Conservation (phyloP, 257 asterid genomes). For the Nicotiana attenuata region DNA sequence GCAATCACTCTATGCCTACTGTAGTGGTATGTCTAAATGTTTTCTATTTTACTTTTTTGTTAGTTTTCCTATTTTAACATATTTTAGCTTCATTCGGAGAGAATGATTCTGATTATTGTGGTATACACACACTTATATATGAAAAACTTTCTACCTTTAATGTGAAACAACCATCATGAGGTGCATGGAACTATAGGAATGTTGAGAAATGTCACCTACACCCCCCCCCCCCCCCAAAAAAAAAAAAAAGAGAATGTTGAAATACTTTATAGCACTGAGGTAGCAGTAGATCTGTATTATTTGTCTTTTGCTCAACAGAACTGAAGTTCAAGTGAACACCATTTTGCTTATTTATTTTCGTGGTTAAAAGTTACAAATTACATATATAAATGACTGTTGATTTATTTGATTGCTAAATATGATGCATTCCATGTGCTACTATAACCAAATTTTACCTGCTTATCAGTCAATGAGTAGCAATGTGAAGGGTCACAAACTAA, state of each 20-base stretch:
- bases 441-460: neutral
- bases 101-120: constrained; percentile 1
- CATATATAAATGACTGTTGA: neutral
- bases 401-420: neutral
- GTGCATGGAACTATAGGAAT: neutral
- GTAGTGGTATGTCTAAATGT: constrained; percentile 38
- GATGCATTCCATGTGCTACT: neutral
- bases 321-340: neutral
- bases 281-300: neutral
- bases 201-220: too few species aligned
- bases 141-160: neutral
- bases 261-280: neutral
- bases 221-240: too few species aligned
- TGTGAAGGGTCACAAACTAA: neutral
- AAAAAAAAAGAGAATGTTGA: neutral
- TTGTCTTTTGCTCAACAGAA: neutral
- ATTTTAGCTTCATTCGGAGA: neutral
- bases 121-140: neutral
- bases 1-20: constrained; percentile 81
- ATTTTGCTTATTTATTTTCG: neutral
- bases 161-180: neutral
- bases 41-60: neutral
- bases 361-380: neutral
- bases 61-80: neutral
- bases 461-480: neutral